Evolutionary conservation across 2,329 filamentous ascomycete species (phyloP).

Genomic region (Onygena corvina): DNA sequence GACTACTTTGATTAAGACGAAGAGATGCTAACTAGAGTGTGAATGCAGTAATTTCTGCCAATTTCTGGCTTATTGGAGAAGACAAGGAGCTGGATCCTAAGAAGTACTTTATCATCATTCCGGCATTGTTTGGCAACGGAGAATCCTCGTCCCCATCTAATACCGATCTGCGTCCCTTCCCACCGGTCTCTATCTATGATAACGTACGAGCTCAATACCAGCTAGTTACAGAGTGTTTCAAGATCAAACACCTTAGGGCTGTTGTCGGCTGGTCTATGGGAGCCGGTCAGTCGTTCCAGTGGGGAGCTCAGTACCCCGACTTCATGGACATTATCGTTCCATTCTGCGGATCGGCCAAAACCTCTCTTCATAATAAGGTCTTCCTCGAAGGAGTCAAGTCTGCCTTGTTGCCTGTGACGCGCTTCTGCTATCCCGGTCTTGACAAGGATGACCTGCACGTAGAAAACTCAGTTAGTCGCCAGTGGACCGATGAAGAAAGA

Average conservation of each 20-base stretch:
- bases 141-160: slow-evolving; percentile 59
- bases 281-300: slow-evolving; percentile 53
- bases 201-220: slow-evolving; percentile 56
- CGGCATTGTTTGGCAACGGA: slow-evolving; percentile 57
- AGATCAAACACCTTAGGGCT: slow-evolving; percentile 47
- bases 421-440: slow-evolving; percentile 41
- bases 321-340: slow-evolving; percentile 55
- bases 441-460: slow-evolving; percentile 35
- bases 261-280: slow-evolving; percentile 64
- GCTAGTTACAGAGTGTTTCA: slow-evolving; percentile 52
- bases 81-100: slow-evolving; percentile 53
- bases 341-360: slow-evolving; percentile 55
- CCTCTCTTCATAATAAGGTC: slow-evolving; percentile 55
- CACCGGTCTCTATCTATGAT: slow-evolving; percentile 53
- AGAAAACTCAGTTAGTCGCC: slow-evolving; percentile 27
- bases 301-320: slow-evolving; percentile 50
- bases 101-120: slow-evolving; percentile 56
- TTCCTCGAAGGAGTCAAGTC: slow-evolving; percentile 55
- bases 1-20: neutral
- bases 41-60: slow-evolving; percentile 48
- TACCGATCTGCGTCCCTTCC: slow-evolving; percentile 46
- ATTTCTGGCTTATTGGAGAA: slow-evolving; percentile 60
- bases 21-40: neutral
- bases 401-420: slow-evolving; percentile 47
- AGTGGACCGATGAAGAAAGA: slow-evolving; percentile 44